Conservation (phyloP, 140 eudicot genomes). For the Erigeron philadelphicus region DNA sequence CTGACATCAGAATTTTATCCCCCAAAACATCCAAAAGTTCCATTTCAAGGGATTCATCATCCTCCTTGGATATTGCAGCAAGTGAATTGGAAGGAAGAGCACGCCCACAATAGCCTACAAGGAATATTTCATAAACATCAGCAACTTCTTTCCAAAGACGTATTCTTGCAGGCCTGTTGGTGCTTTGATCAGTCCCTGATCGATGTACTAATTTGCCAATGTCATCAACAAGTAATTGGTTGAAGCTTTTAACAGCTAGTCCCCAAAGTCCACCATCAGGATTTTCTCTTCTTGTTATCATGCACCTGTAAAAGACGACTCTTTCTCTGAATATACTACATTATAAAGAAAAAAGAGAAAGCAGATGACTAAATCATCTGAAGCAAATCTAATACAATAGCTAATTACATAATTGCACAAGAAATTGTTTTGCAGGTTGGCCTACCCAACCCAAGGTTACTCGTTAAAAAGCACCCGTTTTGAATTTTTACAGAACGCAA, state of each 20-base stretch:
- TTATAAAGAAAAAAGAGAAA: too few relatives aligned
- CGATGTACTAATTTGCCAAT: constrained; percentile 33
- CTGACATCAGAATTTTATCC: constrained; percentile 70
- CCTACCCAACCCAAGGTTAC: too few relatives aligned
- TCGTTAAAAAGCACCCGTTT: too few relatives aligned
- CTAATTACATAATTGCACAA: too few relatives aligned
- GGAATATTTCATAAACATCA: constrained; percentile 81
- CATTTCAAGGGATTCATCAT: constrained; percentile 85
- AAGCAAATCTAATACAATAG: too few relatives aligned
- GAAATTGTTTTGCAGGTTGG: too few relatives aligned
- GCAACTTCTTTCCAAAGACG: constrained; percentile 99
- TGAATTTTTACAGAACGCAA: too few relatives aligned
- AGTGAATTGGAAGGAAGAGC: constrained; percentile 70
- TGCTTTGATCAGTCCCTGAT: constrained; percentile 26
- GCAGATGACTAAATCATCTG: too few relatives aligned
- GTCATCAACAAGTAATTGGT: constrained; percentile 64
- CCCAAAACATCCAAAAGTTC: constrained; percentile 67
- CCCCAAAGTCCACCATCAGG: constrained; percentile 97
- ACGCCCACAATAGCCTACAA: constrained; percentile 96
- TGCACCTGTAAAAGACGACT: constrained; percentile 55
- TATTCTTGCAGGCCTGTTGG: constrained; percentile 52
- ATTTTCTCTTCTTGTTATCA: constrained; percentile 92
- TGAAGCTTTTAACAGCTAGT: constrained; percentile 89
- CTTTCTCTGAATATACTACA: background rate
- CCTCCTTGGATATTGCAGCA: constrained; percentile 52